Base-by-base conservation (phyloP, 306 rosid species). In the Astragalus glycyphyllos region DNA sequence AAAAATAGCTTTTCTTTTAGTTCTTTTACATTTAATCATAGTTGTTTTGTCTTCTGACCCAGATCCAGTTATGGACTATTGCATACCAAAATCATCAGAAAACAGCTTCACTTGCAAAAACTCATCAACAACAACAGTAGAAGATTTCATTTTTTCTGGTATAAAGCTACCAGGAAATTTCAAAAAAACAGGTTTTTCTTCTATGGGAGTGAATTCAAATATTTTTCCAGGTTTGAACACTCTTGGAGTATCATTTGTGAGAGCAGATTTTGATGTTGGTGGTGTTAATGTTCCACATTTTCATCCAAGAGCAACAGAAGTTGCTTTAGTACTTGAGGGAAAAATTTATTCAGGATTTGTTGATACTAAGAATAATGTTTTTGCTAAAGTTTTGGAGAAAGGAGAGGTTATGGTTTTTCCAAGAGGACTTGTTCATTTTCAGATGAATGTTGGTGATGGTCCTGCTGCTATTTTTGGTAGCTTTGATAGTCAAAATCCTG, bases 401-500 rank as follows among this genome's bases (percentile, higher is more conserved):
- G 97, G 98, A 7, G 97, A 90, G 80, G 96, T 90, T 5, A 94
- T 94, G 89, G 95, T 89, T 65, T 90, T 94, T 58, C 98, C 97
- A 8, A 90, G 83, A 76, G 97, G 97, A 13, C 16, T 89, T 3
- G 82, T 90, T 58, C 98, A 94, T 74, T 94, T 94, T 63, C 97
- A 94, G 76, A 86, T 94, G 96, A 94, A 94, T 60, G 91, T 90
- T 64, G 98, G 98, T 14, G 88, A 87, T 61, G 75, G 81, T 37
- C 92, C 88, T 15, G 97, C 97, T 58, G 78, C 96, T 17, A 71
- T 89, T 53, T 68, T 89, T 15, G 97, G 97, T n/a, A 94, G 91
- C 50, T 90, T 94, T 65, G 81, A 94, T 35, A 94, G 98, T 86
- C 95, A 94, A 73, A 94, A 90, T 74, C 98, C 98, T 23, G 98